phyloP scores from a whole-genome alignment of 306 rosid species.

The Vigna radiata region DNA sequence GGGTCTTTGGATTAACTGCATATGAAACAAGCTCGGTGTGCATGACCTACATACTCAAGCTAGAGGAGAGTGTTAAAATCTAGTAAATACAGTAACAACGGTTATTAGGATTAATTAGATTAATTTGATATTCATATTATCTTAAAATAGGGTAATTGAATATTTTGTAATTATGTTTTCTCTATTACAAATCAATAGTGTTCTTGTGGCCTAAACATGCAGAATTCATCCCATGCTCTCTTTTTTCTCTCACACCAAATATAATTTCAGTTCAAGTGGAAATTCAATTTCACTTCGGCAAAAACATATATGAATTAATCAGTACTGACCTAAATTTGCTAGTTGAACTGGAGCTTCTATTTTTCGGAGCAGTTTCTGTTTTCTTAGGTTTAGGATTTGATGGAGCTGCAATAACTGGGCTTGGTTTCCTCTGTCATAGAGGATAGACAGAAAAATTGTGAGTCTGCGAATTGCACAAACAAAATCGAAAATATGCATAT shows the following conservation, averaged over 20 bases:
- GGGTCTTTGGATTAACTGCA: too few species aligned
- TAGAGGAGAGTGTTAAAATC: too few species aligned
- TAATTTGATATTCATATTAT: too few species aligned
- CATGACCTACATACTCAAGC: too few species aligned
- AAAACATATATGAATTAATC: constrained; percentile 33
- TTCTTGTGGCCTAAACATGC: too few species aligned
- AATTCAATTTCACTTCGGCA: constrained; percentile 32
- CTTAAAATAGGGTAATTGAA: too few species aligned
- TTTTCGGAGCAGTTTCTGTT: constrained; percentile 60
- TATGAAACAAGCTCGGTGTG: too few species aligned
- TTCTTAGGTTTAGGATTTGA: constrained; percentile 79
- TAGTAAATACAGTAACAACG: too few species aligned
- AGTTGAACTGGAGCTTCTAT: constrained; percentile 73
- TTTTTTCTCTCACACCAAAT: too few species aligned
- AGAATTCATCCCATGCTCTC: too few species aligned
- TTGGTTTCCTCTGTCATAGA: constrained; percentile 56
- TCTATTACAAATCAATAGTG: too few species aligned
- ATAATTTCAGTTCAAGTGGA: constrained; percentile 16
- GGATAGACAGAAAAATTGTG: constrained; percentile 25
- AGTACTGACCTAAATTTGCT: constrained; percentile 78
- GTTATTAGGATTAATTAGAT: too few species aligned
- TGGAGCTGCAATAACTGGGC: constrained; percentile 56
- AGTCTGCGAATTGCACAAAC: constrained; percentile 29
- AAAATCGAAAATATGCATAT: not conserved
- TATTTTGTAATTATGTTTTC: not conserved